phyloP scores from a whole-genome alignment of 129 eudicot species.

The Centaurea solstitialis region DNA sequence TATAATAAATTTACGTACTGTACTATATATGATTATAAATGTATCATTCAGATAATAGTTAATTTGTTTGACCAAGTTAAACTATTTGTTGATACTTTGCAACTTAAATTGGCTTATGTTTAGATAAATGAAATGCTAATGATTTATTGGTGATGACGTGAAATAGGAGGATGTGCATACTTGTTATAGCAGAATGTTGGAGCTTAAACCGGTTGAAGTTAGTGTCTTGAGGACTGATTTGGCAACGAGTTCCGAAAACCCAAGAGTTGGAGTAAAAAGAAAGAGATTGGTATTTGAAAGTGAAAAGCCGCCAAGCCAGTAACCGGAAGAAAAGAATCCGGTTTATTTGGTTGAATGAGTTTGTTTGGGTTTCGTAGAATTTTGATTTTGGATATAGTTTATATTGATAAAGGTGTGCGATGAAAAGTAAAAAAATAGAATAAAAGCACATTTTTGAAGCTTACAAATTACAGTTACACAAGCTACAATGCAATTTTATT shows the following conservation, averaged over 20 bases:
- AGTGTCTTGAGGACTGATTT: neutral
- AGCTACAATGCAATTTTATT: neutral
- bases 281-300: slow-evolving; percentile 50
- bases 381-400: slow-evolving; percentile 27
- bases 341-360: slow-evolving; percentile 15
- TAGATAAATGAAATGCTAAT: neutral
- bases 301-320: neutral
- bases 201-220: slow-evolving; percentile 20
- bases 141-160: neutral
- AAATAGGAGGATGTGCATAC: slow-evolving; percentile 41
- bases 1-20: no score
- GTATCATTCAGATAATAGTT: no score
- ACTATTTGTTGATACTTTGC: no score
- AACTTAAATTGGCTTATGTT: neutral
- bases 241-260: slow-evolving; percentile 7
- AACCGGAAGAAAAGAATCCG: neutral
- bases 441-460: slow-evolving; percentile 9
- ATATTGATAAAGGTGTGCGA: slow-evolving; percentile 15
- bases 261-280: slow-evolving; percentile 38
- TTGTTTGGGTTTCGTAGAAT: slow-evolving; percentile 12
- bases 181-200: slow-evolving; percentile 47
- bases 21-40: no score
- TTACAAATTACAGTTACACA: neutral
- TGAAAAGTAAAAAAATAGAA: neutral
- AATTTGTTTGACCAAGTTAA: no score